A percentile compares a stretch with the other conserved stretches of the same genome.
Evolutionary conservation across 129 eudicot species (phyloP).

Genomic region (Gnaphalium uliginosum): DNA sequence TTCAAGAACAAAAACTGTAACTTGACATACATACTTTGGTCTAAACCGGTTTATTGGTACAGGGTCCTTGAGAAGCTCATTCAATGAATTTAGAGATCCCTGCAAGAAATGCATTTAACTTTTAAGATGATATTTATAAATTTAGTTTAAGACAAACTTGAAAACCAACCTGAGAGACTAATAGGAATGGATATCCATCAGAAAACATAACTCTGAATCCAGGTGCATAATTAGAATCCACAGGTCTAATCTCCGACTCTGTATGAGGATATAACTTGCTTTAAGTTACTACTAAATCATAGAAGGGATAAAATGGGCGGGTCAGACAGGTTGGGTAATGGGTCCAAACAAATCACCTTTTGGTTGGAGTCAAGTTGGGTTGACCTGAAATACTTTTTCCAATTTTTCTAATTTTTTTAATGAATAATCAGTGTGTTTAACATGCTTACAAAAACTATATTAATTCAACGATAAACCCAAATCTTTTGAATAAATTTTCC

Average conservation of each 20-base stretch:
- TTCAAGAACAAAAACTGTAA: slow-evolving; percentile 2
- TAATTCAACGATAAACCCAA: too few species aligned
- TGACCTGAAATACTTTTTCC: not conserved
- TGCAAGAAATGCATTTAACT: slow-evolving; percentile 31
- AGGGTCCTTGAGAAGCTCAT: slow-evolving; percentile 63
- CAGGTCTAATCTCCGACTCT: slow-evolving; percentile 54
- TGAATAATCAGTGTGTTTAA: too few species aligned
- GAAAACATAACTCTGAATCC: slow-evolving; percentile 56
- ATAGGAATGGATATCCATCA: slow-evolving; percentile 64
- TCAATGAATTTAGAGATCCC: slow-evolving; percentile 77
- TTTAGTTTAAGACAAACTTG: not conserved
- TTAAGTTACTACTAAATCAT: not conserved
- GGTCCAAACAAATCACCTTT: not conserved
- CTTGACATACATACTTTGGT: slow-evolving; percentile 62
- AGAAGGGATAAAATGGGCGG: not conserved
- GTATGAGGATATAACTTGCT: slow-evolving; percentile 8
- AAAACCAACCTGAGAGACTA: slow-evolving; percentile 69
- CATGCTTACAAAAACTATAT: too few species aligned
- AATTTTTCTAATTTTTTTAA: too few species aligned
- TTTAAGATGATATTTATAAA: not conserved
- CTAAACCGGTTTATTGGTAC: slow-evolving; percentile 71
- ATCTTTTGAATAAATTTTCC: too few species aligned
- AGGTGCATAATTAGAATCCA: slow-evolving; percentile 52
- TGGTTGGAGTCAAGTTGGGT: too few species aligned
- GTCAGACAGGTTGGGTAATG: not conserved